Base-by-base conservation (phyloP, 257 asterid species). In the Catharanthus roseus region DNA sequence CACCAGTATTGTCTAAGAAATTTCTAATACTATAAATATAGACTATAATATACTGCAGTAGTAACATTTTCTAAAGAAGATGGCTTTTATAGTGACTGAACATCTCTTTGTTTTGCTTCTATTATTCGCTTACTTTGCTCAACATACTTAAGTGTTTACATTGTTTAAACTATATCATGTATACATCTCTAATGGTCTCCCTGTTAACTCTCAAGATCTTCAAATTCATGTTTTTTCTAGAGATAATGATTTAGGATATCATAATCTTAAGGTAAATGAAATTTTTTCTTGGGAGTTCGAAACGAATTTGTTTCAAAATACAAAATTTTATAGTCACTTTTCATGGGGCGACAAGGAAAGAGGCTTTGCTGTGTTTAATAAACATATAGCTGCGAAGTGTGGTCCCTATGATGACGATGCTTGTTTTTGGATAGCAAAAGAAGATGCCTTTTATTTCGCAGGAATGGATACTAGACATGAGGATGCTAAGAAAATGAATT, bases 381-480 rank as follows among this genome's bases (percentile, higher is more conserved):
- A 0, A 1, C 21, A 11, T 23, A 24, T 42, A 24, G 38, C 70
- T 2, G 11, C 0, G 0, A 16, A 2, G 6, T 65, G 70, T 12
- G 55, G 70, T 13, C 10, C 49, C 0, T 4, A 18, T 2, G 1
- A 7, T 18, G 1, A 6, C 38, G 24, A 42, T 15, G 19, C 12
- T 10, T 65, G 70, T 45, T 65, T 18, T 34, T 65, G 50, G 50
- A 3, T 5, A 41, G 70, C 24, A 2, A 44, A 65, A 42, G 70
- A 65, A 15, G 55, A 42, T 42, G 70, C 55, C 5, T 36, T 65
- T 65, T 65, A 42, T 28, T 10, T 65, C 0, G 70, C 70, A 31
- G 24, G 42, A 10, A 8, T 45, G 4, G 24, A 65, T 65, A 54
- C 70, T n/a, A 5, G 21, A 3, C 55, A 36, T 24, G 9, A 1